phyloP scores from a whole-genome alignment of 345 rosid species.

The Moricandia moricandioides region DNA sequence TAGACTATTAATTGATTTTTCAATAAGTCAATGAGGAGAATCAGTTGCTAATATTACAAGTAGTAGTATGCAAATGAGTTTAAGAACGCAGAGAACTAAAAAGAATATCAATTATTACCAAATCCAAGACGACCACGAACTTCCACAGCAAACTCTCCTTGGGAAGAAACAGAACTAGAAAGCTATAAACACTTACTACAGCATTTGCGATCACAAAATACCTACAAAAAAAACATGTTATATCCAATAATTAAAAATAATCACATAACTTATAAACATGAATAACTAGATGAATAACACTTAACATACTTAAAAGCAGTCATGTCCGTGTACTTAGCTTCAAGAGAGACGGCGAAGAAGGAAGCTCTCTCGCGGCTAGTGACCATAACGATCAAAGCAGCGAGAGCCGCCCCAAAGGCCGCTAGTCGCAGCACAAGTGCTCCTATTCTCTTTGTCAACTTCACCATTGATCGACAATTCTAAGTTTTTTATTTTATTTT shows the following conservation, averaged over 20 bases:
- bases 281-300: not conserved
- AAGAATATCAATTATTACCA: conserved; percentile 41
- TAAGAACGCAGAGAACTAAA: not conserved
- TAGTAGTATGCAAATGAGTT: not conserved
- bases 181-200: conserved; percentile 55
- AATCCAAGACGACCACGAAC: conserved; percentile 55
- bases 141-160: conserved; percentile 56
- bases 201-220: conserved; percentile 73
- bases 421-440: conserved; percentile 52
- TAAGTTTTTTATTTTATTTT: not conserved
- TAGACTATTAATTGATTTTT: not conserved
- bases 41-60: not conserved
- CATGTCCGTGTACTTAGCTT: conserved; percentile 61
- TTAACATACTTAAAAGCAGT: conserved; percentile 63
- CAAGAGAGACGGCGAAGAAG: conserved; percentile 45
- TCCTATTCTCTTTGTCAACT: conserved; percentile 43
- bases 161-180: conserved; percentile 65
- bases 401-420: conserved; percentile 56
- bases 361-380: conserved; percentile 58
- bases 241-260: not conserved
- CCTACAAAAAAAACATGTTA: conserved; percentile 36
- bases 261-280: not conserved
- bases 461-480: conserved; percentile 23
- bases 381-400: conserved; percentile 69
- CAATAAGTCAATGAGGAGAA: not conserved